Evolutionary conservation across 2,329 filamentous ascomycete species (phyloP).

Genomic region (Nothophaeocryptopus gaeumannii): DNA sequence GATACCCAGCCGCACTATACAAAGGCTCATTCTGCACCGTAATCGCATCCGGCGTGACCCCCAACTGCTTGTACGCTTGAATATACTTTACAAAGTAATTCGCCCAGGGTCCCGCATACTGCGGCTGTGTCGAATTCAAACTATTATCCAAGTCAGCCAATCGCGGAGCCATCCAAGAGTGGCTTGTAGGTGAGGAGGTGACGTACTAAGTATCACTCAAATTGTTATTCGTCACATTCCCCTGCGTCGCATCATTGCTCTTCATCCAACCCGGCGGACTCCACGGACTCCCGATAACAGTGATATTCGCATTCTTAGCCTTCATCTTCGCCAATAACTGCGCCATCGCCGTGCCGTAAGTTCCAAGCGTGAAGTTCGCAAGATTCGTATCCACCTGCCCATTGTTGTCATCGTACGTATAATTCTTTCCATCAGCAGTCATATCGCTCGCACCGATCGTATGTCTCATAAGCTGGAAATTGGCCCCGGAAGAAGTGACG

Average conservation of each 20-base stretch:
- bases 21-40: constrained; percentile 22
- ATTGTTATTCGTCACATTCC: constrained; percentile 18
- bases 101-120: constrained; percentile 19
- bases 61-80: constrained; percentile 17
- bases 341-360: constrained; percentile 21
- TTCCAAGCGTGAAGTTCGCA: constrained; percentile 18
- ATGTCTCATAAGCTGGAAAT: constrained; percentile 23
- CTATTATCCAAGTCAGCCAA: too few relatives aligned
- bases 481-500: constrained; percentile 18
- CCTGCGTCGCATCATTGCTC: constrained; percentile 11
- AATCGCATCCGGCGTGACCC: constrained; percentile 20
- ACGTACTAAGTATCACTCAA: constrained; percentile 15
- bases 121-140: constrained; percentile 10
- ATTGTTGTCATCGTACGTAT: constrained; percentile 24
- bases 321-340: constrained; percentile 18
- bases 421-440: constrained; percentile 12
- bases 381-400: constrained; percentile 13
- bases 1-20: constrained; percentile 12
- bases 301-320: constrained; percentile 11
- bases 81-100: constrained; percentile 25
- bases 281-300: constrained; percentile 21
- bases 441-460: constrained; percentile 22
- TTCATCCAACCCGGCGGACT: constrained; percentile 26
- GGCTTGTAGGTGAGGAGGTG: too few relatives aligned
- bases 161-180: too few relatives aligned